A percentile compares a stretch with the other conserved stretches of the same genome.
These are phyloP conservation scores for Solanum paucissectum DNA, from an alignment of 257 asterid genomes.

Conservation along the genomic window DNA sequence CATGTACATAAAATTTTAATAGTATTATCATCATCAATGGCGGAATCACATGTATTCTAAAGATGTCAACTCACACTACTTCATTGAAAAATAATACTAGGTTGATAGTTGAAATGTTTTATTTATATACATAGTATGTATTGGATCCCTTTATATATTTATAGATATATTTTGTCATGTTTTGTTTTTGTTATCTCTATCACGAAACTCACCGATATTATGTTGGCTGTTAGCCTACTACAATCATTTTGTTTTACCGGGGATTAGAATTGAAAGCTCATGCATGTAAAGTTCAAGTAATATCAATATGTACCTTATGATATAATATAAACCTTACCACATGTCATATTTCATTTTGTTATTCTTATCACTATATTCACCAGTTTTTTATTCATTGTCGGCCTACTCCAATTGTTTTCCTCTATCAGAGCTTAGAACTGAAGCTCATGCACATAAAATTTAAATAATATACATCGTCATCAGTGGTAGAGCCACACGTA, in stretches of 20 bases:
- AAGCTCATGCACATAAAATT: too few relatives aligned
- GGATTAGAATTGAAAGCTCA: neutral
- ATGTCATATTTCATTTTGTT: too few relatives aligned
- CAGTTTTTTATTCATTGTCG: too few relatives aligned
- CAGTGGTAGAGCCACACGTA: too few relatives aligned
- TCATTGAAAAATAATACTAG: neutral
- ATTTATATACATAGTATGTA: neutral
- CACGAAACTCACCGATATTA: neutral
- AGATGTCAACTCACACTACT: neutral
- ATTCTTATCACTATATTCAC: too few relatives aligned
- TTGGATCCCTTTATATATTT: neutral
- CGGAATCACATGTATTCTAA: neutral
- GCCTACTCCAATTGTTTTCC: too few relatives aligned
- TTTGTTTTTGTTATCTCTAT: too few relatives aligned
- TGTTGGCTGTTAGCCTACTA: neutral
- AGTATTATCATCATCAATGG: neutral
- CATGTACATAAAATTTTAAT: neutral
- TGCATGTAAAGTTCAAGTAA: neutral
- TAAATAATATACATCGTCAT: too few relatives aligned
- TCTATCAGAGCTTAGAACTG: too few relatives aligned
- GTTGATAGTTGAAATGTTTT: neutral
- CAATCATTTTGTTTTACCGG: too few relatives aligned
- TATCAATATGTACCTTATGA: neutral
- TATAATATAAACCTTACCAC: too few relatives aligned
- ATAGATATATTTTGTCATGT: too few relatives aligned